Conservation (phyloP, 495 filamentous ascomycete species). For the Annulohypoxylon bovei region DNA sequence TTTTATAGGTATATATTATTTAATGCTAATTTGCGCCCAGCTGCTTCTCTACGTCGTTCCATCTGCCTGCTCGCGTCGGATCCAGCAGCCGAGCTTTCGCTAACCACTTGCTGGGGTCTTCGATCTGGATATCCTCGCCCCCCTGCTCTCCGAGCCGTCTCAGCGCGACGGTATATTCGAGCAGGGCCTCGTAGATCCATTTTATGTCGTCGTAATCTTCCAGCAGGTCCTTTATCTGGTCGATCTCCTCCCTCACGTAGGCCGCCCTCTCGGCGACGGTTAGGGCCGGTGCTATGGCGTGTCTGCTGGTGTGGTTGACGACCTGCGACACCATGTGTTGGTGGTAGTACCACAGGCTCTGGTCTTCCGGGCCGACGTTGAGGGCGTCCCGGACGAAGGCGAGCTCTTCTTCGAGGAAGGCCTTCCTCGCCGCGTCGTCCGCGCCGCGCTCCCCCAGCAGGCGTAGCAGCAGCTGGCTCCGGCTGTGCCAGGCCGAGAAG, state of each 20-base stretch:
- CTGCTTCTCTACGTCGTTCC: constrained; percentile 69
- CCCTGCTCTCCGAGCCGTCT: constrained; percentile 53
- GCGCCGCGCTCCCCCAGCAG: constrained; percentile 75
- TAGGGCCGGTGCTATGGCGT: constrained; percentile 71
- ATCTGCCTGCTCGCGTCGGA: constrained; percentile 73
- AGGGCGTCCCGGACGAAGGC: constrained; percentile 77
- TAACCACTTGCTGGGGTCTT: constrained; percentile 68
- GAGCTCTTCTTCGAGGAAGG: constrained; percentile 81
- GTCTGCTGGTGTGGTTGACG: constrained; percentile 49
- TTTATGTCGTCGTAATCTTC: constrained; percentile 80
- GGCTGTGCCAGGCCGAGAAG: constrained; percentile 96
- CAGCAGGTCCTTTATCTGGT: constrained; percentile 74
- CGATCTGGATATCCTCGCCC: constrained; percentile 50
- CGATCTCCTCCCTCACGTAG: constrained; percentile 75
- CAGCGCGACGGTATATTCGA: constrained; percentile 68
- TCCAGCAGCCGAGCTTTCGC: constrained; percentile 71
- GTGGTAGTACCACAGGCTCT: constrained; percentile 97
- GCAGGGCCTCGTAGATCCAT: constrained; percentile 81
- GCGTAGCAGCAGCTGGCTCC: constrained; percentile 81
- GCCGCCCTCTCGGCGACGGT: constrained; percentile 67
- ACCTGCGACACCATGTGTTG: constrained; percentile 67
- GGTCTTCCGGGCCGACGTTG: constrained; percentile 87
- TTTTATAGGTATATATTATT: constrained; percentile 6
- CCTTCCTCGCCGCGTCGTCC: constrained; percentile 66
- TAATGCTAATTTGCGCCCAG: constrained; percentile 34